phyloP scores from a whole-genome alignment of 2,329 filamentous ascomycete species.

The Lachnellula arida region DNA sequence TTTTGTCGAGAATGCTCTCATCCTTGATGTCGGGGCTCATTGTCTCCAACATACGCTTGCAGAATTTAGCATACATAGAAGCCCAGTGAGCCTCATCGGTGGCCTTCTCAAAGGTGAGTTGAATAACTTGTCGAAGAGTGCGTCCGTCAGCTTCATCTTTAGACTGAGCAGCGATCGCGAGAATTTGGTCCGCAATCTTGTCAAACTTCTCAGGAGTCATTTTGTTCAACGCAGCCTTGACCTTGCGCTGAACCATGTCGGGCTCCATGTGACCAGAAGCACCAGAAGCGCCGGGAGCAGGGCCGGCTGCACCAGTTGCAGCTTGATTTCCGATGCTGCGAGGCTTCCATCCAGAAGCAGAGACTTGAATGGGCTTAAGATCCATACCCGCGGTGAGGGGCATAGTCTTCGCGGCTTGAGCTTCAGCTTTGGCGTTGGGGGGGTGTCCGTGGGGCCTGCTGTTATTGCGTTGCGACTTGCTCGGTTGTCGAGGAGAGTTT shows the following conservation, averaged over 20 bases:
- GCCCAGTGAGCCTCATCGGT: slow-evolving; percentile 98
- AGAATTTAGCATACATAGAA: slow-evolving; percentile 98
- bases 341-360: slow-evolving; percentile 85
- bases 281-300: slow-evolving; percentile 41
- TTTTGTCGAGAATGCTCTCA: slow-evolving; percentile 89
- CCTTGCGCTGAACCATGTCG: slow-evolving; percentile 94
- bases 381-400: slow-evolving; percentile 81
- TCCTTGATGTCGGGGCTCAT: slow-evolving; percentile 96
- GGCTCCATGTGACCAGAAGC: slow-evolving; percentile 67
- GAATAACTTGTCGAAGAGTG: slow-evolving; percentile 94
- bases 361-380: slow-evolving; percentile 70
- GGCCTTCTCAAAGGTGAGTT: slow-evolving; percentile 98
- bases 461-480: slow-evolving; percentile 56
- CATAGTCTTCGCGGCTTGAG: slow-evolving; percentile 78
- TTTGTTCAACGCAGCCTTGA: slow-evolving; percentile 98
- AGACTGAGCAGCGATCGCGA: slow-evolving; percentile 87
- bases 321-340: slow-evolving; percentile 54
- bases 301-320: slow-evolving; percentile 36
- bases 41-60: slow-evolving; percentile 90
- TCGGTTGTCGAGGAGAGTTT: slow-evolving; percentile 62
- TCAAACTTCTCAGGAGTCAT: slow-evolving; percentile 99
- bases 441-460: slow-evolving; percentile 57
- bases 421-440: slow-evolving; percentile 48
- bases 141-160: slow-evolving; percentile 93
- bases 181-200: slow-evolving; percentile 87